Evolutionary conservation across 169 alveolate species (phyloP), one percentile per base, ranked within the genome.

Genomic region (Eimeria necatrix): DNA sequence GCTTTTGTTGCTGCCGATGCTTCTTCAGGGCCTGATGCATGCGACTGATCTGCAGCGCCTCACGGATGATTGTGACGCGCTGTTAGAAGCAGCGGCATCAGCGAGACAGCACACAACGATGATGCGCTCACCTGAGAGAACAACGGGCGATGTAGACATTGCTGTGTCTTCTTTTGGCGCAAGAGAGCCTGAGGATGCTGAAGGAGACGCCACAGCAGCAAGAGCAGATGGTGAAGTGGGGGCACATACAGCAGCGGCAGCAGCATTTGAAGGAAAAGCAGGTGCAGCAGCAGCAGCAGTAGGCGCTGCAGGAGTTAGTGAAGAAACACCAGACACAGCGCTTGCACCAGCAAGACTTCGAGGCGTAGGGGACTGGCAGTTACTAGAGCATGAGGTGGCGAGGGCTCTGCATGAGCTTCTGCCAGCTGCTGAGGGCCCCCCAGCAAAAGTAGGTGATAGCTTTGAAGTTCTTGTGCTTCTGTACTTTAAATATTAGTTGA

Each of bases 51-150:
- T 85, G 64, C 92, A 85, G 32, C 92, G 61, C 26, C 80, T 85
- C 5, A 52, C 60, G 20, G 46, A n/a, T 26, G 92, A 85, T 80
- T 85, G 92, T 60, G 92, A 85, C 71, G 80, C 80, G 48, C 92
- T 85, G 70, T 59, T 85, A 41, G 92, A 85, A 16, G 92, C 92
- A 85, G 49, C 92, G 60, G 92, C 92, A 0, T 76, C 92, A 52
- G 92, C 92, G 9, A 56, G 92, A 32, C 49, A 52, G 92, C 92
- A 85, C 92, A 46, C 64, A 41, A 59, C 81, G 32, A 46, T 59
- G 60, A 32, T 49, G 76, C 92, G 64, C 14, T 60, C 76, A 46
- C 48, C 78, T 2, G 81, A 74, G 53, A 49, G 51, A 48, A 20
- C 4, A 80, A 10, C 4, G 26, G 52, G 68, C 9, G 89, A 52